phyloP scores from a whole-genome alignment of 2,329 filamentous ascomycete species.

The Cladosporium sp. region DNA sequence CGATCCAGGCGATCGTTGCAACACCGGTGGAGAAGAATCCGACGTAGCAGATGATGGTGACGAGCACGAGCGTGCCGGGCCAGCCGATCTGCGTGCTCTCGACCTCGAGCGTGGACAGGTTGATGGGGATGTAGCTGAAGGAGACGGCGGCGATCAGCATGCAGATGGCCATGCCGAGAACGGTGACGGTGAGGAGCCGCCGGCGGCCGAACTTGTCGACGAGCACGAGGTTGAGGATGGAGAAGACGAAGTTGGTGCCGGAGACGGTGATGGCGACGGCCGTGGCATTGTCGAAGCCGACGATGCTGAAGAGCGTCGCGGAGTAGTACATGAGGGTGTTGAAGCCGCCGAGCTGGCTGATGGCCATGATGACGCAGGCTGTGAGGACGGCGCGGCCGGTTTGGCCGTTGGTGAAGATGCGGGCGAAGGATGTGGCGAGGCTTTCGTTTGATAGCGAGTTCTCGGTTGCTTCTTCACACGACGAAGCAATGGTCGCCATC shows the following conservation, averaged over 20 bases:
- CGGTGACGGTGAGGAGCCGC: constrained; percentile 38
- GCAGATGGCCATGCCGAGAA: constrained; percentile 40
- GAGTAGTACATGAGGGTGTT: constrained; percentile 41
- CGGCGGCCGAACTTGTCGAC: constrained; percentile 44
- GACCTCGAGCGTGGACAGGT: constrained; percentile 36
- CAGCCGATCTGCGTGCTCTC: constrained; percentile 28
- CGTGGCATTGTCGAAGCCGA: constrained; percentile 45
- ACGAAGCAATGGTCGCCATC: constrained; percentile 35
- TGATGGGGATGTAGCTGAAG: constrained; percentile 44
- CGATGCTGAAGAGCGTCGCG: constrained; percentile 40
- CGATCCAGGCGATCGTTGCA: constrained; percentile 44
- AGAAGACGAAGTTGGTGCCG: constrained; percentile 46
- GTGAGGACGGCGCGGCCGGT: constrained; percentile 42
- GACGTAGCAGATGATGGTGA: constrained; percentile 40
- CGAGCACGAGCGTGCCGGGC: constrained; percentile 35
- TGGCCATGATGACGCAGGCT: constrained; percentile 48
- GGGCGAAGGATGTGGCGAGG: constrained; percentile 38
- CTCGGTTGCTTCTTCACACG: constrained; percentile 36
- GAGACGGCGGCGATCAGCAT: constrained; percentile 39
- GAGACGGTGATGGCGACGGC: constrained; percentile 42
- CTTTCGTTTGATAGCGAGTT: constrained; percentile 36
- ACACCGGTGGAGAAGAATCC: constrained; percentile 42
- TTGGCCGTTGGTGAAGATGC: constrained; percentile 60
- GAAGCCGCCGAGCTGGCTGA: constrained; percentile 44
- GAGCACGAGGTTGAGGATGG: constrained; percentile 42